A percentile compares a stretch with the other conserved stretches of the same genome.
Conservation (phyloP, 1,139 yeast species). For the Lodderomyces beijingensis region DNA sequence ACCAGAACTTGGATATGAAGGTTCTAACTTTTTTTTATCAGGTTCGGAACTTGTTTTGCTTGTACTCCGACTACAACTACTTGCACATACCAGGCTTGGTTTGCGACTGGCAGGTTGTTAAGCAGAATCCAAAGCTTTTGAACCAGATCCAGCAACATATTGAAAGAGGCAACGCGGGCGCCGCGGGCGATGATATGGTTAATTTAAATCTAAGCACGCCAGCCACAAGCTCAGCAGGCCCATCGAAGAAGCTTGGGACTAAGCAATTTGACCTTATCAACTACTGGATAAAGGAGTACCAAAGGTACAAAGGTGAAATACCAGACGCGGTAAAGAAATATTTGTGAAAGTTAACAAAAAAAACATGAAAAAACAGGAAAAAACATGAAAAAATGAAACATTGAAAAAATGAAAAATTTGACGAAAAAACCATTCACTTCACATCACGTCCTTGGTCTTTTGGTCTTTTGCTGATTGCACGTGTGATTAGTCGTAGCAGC, state of each 20-base stretch:
- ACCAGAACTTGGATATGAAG: constrained; percentile 1
- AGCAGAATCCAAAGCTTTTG: constrained; percentile 1
- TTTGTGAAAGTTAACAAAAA: no score
- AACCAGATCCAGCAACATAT: constrained; percentile 2
- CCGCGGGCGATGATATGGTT: background rate
- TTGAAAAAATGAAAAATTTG: no score
- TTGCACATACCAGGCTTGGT: constrained; percentile 8
- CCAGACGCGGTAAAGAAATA: constrained; percentile 4
- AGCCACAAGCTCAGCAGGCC: constrained; percentile 1
- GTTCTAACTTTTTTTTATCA: constrained; percentile 8
- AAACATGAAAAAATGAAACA: no score
- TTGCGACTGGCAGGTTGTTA: constrained; percentile 6
- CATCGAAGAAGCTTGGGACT: background rate
- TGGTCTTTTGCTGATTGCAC: no score
- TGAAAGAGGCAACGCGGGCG: background rate
- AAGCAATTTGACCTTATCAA: constrained; percentile 5
- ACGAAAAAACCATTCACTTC: no score
- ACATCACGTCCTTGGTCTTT: no score
- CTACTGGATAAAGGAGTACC: constrained; percentile 7
- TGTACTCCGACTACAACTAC: constrained; percentile 9
- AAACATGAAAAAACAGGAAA: no score
- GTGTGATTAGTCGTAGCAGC: no score
- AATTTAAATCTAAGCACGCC: background rate
- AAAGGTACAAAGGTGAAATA: constrained; percentile 3
- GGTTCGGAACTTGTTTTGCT: constrained; percentile 8